A percentile compares a stretch with the other conserved stretches of the same genome.
Evolutionary conservation across 1,284 basidiomycete species (phyloP).

Genomic region (Sanghuangporus sanghuang): DNA sequence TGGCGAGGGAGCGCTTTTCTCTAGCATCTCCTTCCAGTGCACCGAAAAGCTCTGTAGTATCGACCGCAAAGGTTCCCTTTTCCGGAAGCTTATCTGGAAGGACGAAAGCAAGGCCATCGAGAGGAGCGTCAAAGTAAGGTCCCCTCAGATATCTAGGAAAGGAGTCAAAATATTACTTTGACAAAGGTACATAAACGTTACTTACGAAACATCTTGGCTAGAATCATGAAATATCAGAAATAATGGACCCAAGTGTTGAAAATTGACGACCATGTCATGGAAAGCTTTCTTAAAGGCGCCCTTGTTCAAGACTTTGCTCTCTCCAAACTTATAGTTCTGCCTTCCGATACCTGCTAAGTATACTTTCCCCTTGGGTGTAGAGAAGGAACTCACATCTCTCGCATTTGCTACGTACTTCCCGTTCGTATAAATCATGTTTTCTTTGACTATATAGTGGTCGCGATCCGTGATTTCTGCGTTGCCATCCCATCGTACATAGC

Average conservation of each 20-base stretch:
- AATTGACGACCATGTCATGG: slow-evolving; percentile 39
- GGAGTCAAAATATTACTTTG: neutral
- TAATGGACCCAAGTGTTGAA: slow-evolving; percentile 50
- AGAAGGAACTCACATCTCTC: slow-evolving; percentile 42
- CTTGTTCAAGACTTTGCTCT: slow-evolving; percentile 48
- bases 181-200: neutral
- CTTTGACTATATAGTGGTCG: slow-evolving; percentile 65
- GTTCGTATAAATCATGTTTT: slow-evolving; percentile 53
- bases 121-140: slow-evolving; percentile 41
- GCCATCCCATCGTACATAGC: slow-evolving; percentile 49
- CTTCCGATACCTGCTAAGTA: neutral
- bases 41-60: slow-evolving; percentile 68
- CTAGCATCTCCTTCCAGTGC: slow-evolving; percentile 58
- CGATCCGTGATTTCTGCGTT: slow-evolving; percentile 39
- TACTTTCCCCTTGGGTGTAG: neutral
- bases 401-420: slow-evolving; percentile 57
- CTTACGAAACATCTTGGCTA: slow-evolving; percentile 67
- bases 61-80: slow-evolving; percentile 57
- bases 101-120: slow-evolving; percentile 47
- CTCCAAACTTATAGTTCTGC: slow-evolving; percentile 64
- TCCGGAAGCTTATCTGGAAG: slow-evolving; percentile 51
- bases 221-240: slow-evolving; percentile 78
- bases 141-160: slow-evolving; percentile 44
- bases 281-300: slow-evolving; percentile 49
- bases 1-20: slow-evolving; percentile 47